These are phyloP conservation scores for Chrysoporthe austroafricana DNA, from an alignment of 2,329 filamentous ascomycete species.

Conservation along the genomic window DNA sequence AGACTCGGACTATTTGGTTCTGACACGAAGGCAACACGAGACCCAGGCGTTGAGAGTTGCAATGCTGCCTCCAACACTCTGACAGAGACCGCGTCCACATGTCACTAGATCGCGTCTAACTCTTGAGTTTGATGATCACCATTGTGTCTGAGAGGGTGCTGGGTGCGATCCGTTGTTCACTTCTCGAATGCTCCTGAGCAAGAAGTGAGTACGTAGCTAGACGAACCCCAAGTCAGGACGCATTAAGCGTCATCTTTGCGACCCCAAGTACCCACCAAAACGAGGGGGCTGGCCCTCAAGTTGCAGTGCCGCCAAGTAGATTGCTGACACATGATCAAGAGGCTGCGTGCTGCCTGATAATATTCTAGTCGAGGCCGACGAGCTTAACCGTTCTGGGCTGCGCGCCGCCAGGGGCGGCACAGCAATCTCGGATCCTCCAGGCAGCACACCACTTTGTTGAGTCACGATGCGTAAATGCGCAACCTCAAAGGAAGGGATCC, in stretches of 20 bases:
- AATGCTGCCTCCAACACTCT: too few species aligned
- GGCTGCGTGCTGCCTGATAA: background rate
- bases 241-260: too few species aligned
- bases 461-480: background rate
- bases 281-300: background rate
- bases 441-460: background rate
- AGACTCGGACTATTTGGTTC: too few species aligned
- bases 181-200: background rate
- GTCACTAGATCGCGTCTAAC: too few species aligned
- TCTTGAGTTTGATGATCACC: too few species aligned
- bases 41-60: too few species aligned
- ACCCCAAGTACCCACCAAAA: background rate
- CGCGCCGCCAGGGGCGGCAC: background rate
- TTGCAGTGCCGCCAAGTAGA: background rate
- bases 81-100: too few species aligned
- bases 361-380: background rate
- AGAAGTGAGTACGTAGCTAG: background rate
- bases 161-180: background rate
- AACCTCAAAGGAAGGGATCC: background rate
- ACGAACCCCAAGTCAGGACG: too few species aligned
- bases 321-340: background rate
- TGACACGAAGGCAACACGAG: too few species aligned
- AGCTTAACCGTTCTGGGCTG: background rate
- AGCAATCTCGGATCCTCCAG: constrained; percentile 4
- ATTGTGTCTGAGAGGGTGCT: too few species aligned